phyloP scores from a whole-genome alignment of 495 filamentous ascomycete genomes.

The Cercophora scortea region DNA sequence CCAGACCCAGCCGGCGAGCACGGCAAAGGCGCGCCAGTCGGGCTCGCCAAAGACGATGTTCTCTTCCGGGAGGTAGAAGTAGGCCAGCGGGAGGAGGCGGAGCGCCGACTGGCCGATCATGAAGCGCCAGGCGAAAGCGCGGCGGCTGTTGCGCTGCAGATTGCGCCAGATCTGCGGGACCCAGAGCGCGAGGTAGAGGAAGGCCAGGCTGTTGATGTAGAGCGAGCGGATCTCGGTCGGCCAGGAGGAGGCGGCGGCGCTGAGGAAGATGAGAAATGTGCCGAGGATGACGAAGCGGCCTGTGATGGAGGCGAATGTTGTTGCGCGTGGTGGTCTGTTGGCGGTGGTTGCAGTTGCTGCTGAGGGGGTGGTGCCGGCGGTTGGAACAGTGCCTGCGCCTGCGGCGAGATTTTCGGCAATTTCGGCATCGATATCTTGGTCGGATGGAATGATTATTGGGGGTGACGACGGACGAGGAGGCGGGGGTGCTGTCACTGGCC shows the following conservation, averaged over 20 bases:
- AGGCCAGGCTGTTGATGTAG: slow-evolving; percentile 61
- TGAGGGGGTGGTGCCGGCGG: not conserved
- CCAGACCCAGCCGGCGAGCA: slow-evolving; percentile 81
- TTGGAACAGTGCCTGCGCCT: slow-evolving; percentile 19
- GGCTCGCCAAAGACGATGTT: slow-evolving; percentile 77
- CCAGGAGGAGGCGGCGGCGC: slow-evolving; percentile 68
- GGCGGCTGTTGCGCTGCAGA: slow-evolving; percentile 80
- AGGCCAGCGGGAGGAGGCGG: slow-evolving; percentile 67
- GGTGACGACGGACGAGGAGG: slow-evolving; percentile 22
- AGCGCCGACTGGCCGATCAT: slow-evolving; percentile 75
- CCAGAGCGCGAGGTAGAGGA: slow-evolving; percentile 85
- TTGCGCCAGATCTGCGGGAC: slow-evolving; percentile 86
- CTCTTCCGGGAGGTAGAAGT: slow-evolving; percentile 64
- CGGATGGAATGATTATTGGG: slow-evolving; percentile 74
- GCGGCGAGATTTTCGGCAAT: slow-evolving; percentile 37
- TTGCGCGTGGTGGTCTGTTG: slow-evolving; percentile 16
- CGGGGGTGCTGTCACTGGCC: slow-evolving; percentile 51
- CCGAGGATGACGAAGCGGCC: slow-evolving; percentile 70
- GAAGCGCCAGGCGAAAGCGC: slow-evolving; percentile 80
- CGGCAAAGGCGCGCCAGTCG: slow-evolving; percentile 52
- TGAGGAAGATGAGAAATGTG: slow-evolving; percentile 62
- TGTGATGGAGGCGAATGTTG: slow-evolving; percentile 64
- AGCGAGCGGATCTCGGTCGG: slow-evolving; percentile 56
- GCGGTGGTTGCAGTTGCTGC: slow-evolving; percentile 1
- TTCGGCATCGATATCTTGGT: slow-evolving; percentile 66